phyloP scores from a whole-genome alignment of 192 early-diverging fungal species.

The Mortierella antarctica region DNA sequence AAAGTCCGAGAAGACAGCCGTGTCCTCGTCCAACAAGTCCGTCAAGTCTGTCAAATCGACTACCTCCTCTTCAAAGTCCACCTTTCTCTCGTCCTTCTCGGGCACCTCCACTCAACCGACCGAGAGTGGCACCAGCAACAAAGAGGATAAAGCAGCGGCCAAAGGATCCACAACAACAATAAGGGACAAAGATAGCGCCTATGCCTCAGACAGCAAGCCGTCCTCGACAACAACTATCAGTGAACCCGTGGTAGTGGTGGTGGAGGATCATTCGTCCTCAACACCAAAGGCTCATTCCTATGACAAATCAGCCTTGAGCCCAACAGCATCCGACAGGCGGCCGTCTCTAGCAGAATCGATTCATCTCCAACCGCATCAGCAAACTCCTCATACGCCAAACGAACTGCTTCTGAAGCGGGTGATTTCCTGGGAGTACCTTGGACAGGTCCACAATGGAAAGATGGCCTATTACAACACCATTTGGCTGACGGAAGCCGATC shows the following conservation, averaged over 20 bases:
- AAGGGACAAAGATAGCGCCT: neutral
- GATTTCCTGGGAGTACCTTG: constrained; percentile 28
- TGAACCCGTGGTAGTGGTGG: neutral
- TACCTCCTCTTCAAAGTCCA: constrained; percentile 23
- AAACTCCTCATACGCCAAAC: neutral
- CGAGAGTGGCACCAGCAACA: neutral
- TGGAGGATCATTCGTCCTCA: constrained; percentile 15
- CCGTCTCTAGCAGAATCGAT: constrained; percentile 10
- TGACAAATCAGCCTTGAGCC: neutral
- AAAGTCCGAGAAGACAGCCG: neutral
- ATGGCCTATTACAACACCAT: constrained; percentile 34
- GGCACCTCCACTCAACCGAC: neutral
- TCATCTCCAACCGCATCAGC: neutral
- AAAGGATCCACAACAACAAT: neutral
- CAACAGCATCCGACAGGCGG: neutral
- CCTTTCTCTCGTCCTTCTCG: constrained; percentile 15
- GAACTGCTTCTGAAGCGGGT: constrained; percentile 25
- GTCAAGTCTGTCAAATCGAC: constrained; percentile 26
- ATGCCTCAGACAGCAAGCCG: neutral
- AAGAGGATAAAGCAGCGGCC: neutral
- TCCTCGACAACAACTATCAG: neutral
- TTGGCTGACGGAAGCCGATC: constrained; percentile 13
- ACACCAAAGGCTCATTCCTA: neutral
- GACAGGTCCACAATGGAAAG: constrained; percentile 13
- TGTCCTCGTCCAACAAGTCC: constrained; percentile 10